Evolutionary conservation across 768 basidiomycete genomes (phyloP).

Genomic region (Mycena rebaudengoi): DNA sequence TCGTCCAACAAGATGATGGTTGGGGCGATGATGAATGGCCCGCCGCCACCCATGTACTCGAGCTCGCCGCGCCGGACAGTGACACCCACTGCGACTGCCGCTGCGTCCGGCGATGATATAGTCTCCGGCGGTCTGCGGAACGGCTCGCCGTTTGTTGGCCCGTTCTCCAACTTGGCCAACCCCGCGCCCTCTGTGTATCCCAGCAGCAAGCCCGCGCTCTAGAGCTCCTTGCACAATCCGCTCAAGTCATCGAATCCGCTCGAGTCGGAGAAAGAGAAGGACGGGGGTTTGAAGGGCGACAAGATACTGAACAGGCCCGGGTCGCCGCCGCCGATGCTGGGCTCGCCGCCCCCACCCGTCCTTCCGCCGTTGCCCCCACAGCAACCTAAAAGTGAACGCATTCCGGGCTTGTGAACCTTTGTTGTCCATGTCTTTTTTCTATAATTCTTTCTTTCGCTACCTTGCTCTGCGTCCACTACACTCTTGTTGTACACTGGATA

Average conservation of each 20-base stretch:
- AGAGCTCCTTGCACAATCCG: neutral
- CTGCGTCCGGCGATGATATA: conserved; percentile 15
- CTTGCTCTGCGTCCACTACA: no score
- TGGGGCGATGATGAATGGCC: conserved; percentile 28
- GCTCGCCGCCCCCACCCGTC: conserved; percentile 19
- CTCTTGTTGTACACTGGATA: conserved; percentile 8
- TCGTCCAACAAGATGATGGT: conserved; percentile 29
- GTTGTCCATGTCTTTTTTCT: neutral
- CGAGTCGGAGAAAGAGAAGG: conserved; percentile 16
- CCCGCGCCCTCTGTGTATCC: conserved; percentile 21
- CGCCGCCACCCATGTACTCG: conserved; percentile 10
- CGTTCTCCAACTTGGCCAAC: conserved; percentile 23
- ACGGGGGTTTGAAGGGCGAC: conserved; percentile 10
- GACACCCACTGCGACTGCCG: conserved; percentile 15
- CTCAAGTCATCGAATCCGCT: neutral
- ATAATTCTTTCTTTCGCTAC: neutral
- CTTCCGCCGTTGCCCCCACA: conserved; percentile 14
- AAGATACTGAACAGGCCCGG: conserved; percentile 5
- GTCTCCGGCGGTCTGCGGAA: conserved; percentile 14
- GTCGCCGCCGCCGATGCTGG: conserved; percentile 22
- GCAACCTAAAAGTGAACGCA: conserved; percentile 22
- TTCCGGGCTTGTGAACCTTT: conserved; percentile 10
- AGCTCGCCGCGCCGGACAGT: conserved; percentile 21
- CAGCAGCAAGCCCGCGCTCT: conserved; percentile 10
- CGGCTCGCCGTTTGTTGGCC: conserved; percentile 28